phyloP scores from a whole-genome alignment of 257 asterid genomes.

The Nemophila menziesii region DNA sequence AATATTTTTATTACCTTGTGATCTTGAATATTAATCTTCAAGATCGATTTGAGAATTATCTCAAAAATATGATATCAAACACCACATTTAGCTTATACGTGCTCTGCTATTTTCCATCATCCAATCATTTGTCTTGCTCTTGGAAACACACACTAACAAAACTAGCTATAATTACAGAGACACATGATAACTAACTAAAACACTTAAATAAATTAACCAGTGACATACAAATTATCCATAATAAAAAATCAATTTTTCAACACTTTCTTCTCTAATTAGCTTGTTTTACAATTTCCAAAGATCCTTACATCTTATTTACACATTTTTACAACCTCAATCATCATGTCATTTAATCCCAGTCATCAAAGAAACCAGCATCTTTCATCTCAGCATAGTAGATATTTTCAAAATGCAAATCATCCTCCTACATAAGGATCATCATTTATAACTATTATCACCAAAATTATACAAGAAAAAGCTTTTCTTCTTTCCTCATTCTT shows the following conservation, averaged over 20 bases:
- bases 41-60: too few species aligned
- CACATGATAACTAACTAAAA: neutral
- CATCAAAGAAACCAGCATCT: constrained; percentile 40
- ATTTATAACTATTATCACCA: constrained; percentile 1
- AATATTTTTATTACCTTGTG: too few species aligned
- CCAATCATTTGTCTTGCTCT: too few species aligned
- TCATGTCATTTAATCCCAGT: constrained; percentile 23
- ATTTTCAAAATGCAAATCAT: constrained; percentile 28
- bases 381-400: constrained; percentile 38
- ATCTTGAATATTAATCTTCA: too few species aligned
- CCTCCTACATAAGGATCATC: constrained; percentile 22
- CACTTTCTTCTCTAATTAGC: neutral
- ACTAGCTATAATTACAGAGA: neutral
- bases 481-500: too few species aligned
- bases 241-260: neutral
- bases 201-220: neutral
- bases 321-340: constrained; percentile 8
- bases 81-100: too few species aligned
- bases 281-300: neutral
- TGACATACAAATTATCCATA: neutral
- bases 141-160: neutral
- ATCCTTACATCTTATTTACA: constrained; percentile 15
- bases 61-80: too few species aligned
- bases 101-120: too few species aligned
- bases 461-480: neutral